Conservation (phyloP, 345 rosid species). For the Tarenaya hassleriana region DNA sequence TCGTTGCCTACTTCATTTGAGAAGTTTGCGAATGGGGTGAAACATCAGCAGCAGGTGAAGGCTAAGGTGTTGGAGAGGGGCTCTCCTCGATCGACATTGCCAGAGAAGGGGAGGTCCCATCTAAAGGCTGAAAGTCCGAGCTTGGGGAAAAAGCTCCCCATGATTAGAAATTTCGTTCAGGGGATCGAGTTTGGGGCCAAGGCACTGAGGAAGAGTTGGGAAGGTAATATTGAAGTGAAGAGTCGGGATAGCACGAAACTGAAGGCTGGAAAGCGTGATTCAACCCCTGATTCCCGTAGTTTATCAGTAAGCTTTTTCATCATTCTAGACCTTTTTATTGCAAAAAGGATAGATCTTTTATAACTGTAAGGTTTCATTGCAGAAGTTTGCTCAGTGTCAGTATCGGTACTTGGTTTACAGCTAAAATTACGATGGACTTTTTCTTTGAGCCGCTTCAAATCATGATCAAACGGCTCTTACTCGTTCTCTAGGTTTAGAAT, state of each 20-base stretch:
- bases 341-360: slow-evolving; percentile 1
- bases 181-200: slow-evolving; percentile 85
- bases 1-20: slow-evolving; percentile 82
- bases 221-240: slow-evolving; percentile 74
- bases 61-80: slow-evolving; percentile 54
- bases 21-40: slow-evolving; percentile 73
- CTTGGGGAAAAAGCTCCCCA: slow-evolving; percentile 46
- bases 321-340: slow-evolving; percentile 12
- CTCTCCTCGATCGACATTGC: slow-evolving; percentile 36
- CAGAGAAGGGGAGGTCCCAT: slow-evolving; percentile 46
- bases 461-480: neutral
- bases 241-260: slow-evolving; percentile 38
- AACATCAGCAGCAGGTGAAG: slow-evolving; percentile 49
- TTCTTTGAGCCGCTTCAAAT: neutral
- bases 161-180: slow-evolving; percentile 53
- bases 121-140: slow-evolving; percentile 42
- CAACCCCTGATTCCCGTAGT: slow-evolving; percentile 52
- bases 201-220: slow-evolving; percentile 98
- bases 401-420: slow-evolving; percentile 4
- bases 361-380: slow-evolving; percentile 7
- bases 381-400: neutral
- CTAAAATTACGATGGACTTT: neutral
- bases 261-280: slow-evolving; percentile 39
- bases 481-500: neutral
- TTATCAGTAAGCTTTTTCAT: slow-evolving; percentile 48